Evolutionary conservation across 176 grass and related monocot species (phyloP).

Genomic region (Oryza glumipatula): DNA sequence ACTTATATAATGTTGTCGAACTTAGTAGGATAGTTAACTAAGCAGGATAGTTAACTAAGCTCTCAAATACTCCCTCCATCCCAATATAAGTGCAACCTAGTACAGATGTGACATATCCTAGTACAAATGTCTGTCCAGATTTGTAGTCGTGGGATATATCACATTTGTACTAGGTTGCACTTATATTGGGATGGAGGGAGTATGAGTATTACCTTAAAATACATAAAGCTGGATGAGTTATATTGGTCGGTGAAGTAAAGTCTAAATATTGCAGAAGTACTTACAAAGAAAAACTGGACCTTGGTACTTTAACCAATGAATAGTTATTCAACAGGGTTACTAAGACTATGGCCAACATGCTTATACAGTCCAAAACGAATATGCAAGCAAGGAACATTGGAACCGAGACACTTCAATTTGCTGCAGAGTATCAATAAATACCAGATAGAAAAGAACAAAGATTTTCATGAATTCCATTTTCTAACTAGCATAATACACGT

Average conservation of each 20-base stretch:
- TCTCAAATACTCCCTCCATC: background rate
- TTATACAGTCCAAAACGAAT: slow-evolving; percentile 52
- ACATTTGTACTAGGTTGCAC: no score
- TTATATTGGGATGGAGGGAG: no score
- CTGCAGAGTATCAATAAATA: background rate
- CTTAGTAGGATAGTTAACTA: slow-evolving; percentile 7
- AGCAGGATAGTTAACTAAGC: background rate
- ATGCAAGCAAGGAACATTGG: background rate
- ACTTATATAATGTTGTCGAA: background rate
- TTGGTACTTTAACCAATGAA: slow-evolving; percentile 49
- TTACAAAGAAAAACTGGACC: slow-evolving; percentile 41
- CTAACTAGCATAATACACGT: background rate
- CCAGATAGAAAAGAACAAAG: background rate
- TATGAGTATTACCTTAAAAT: background rate
- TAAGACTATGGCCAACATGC: slow-evolving; percentile 46
- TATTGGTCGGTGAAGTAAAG: background rate
- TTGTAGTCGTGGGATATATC: no score
- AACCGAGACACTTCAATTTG: background rate
- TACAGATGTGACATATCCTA: no score
- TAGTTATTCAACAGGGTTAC: slow-evolving; percentile 24
- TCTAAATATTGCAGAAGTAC: background rate
- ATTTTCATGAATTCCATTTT: background rate
- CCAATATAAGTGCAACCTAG: no score
- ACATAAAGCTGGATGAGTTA: background rate
- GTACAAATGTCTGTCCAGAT: no score